Evolutionary conservation across 2,329 filamentous ascomycete species (phyloP).

Genomic region (Setomelanomma holmii): DNA sequence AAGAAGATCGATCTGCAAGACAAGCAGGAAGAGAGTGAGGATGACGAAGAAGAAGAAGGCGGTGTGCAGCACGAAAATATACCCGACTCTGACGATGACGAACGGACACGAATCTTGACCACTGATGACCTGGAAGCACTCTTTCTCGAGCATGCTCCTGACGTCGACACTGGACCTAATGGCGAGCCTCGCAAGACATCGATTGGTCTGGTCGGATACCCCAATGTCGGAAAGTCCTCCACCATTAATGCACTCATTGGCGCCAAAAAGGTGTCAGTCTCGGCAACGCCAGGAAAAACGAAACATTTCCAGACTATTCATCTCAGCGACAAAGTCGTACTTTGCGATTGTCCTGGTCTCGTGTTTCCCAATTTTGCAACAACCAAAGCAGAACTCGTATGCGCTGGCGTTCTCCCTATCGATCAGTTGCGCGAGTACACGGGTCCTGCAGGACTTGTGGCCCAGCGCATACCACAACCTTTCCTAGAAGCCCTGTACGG

Average conservation of each 20-base stretch:
- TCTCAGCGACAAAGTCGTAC: constrained; percentile 83
- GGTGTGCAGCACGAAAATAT: constrained; percentile 46
- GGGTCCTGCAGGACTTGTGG: constrained; percentile 83
- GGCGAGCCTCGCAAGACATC: constrained; percentile 71
- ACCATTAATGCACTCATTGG: constrained; percentile 99
- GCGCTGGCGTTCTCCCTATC: constrained; percentile 92
- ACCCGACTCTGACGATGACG: constrained; percentile 48
- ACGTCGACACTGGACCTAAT: constrained; percentile 60
- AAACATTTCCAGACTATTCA: constrained; percentile 99
- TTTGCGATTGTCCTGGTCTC: constrained; percentile 98
- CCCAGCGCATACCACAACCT: constrained; percentile 81
- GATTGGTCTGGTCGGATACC: constrained; percentile 95
- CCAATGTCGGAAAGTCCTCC: constrained; percentile 98
- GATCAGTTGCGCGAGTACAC: constrained; percentile 94
- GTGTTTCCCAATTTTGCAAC: constrained; percentile 98
- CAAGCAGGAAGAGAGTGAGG: constrained; percentile 48
- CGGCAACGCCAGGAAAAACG: constrained; percentile 95
- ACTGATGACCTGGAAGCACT: constrained; percentile 91
- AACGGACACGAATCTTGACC: constrained; percentile 76
- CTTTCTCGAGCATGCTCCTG: constrained; percentile 78
- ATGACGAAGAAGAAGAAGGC: constrained; percentile 52
- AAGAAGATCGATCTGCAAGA: constrained; percentile 57
- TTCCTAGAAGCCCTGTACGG: constrained; percentile 95
- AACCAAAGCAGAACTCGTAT: constrained; percentile 95
- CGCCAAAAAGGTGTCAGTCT: constrained; percentile 97